A percentile compares a stretch with the other conserved stretches of the same genome.
Conservation (phyloP, 2,329 filamentous ascomycete species). For the Beauveria varroae region DNA sequence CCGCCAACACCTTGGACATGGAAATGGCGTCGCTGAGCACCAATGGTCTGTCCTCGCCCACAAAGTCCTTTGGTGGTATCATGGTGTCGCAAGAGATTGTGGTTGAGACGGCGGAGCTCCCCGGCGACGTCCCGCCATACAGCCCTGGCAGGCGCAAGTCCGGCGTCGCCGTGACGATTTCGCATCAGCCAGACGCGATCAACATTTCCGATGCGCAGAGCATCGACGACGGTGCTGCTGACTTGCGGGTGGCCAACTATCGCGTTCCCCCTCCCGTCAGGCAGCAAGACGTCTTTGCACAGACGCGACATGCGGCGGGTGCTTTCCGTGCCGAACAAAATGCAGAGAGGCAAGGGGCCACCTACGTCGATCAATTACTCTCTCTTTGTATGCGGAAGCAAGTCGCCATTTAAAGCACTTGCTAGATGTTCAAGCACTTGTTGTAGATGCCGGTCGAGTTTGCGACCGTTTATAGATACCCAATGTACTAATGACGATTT, state of each 20-base stretch:
- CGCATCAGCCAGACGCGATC: background rate
- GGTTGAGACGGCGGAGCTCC: conserved; percentile 16
- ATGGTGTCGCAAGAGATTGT: conserved; percentile 56
- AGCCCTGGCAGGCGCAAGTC: background rate
- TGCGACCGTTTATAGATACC: background rate
- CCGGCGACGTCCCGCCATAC: background rate
- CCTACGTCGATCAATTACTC: conserved; percentile 18
- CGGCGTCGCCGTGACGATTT: background rate
- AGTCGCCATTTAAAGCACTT: background rate
- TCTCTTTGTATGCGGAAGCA: conserved; percentile 14
- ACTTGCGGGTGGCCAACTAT: background rate
- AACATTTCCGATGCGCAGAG: background rate
- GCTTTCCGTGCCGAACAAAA: conserved; percentile 10
- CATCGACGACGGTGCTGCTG: background rate
- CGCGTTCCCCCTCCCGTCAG: background rate
- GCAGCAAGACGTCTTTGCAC: background rate
- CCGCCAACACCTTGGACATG: background rate
- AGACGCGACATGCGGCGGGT: background rate
- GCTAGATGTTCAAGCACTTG: no score
- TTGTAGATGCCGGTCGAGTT: background rate
- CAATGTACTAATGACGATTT: background rate
- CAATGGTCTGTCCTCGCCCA: background rate
- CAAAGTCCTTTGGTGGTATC: conserved; percentile 43
- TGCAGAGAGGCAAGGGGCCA: background rate
- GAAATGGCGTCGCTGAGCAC: conserved; percentile 1